Percentiles rank a stretch among this genome's conserved stretches.
phyloP scores from a whole-genome alignment of 352 stramenopile genomes.

The Pythium brachiatum region DNA sequence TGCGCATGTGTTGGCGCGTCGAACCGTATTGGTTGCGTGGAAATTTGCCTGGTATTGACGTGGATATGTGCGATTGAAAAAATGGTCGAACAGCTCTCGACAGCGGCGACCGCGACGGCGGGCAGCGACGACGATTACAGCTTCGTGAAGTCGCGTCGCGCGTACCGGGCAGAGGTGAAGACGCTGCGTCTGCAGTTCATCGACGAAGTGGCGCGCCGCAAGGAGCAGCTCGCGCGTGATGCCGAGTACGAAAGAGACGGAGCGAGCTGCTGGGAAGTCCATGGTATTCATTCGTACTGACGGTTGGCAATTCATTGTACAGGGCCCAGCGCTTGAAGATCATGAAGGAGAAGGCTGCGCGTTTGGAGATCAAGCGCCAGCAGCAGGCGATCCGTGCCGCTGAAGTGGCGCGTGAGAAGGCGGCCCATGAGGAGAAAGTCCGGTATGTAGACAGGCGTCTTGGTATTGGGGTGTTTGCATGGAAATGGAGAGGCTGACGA shows the following conservation, averaged over 20 bases:
- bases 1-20: not conserved
- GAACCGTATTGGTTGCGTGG: conserved; percentile 6
- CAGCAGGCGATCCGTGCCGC: conserved; percentile 79
- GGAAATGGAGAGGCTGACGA: conserved; percentile 6
- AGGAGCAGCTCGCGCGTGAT: conserved; percentile 81
- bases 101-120: conserved; percentile 23
- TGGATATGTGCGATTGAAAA: not conserved
- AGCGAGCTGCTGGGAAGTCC: not conserved
- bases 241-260: conserved; percentile 53
- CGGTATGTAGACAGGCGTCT: conserved; percentile 39
- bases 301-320: not conserved
- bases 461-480: too few relatives aligned
- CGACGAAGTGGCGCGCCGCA: conserved; percentile 58
- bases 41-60: not conserved
- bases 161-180: conserved; percentile 69
- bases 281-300: too few relatives aligned
- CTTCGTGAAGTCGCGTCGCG: conserved; percentile 67
- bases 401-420: conserved; percentile 80
- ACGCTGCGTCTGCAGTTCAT: conserved; percentile 74
- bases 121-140: conserved; percentile 49
- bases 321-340: conserved; percentile 79
- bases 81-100: conserved; percentile 45
- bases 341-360: conserved; percentile 84
- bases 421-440: conserved; percentile 73
- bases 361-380: conserved; percentile 86